Conservation (phyloP, 73 alveolate species). For the Uronychia binucleata region DNA sequence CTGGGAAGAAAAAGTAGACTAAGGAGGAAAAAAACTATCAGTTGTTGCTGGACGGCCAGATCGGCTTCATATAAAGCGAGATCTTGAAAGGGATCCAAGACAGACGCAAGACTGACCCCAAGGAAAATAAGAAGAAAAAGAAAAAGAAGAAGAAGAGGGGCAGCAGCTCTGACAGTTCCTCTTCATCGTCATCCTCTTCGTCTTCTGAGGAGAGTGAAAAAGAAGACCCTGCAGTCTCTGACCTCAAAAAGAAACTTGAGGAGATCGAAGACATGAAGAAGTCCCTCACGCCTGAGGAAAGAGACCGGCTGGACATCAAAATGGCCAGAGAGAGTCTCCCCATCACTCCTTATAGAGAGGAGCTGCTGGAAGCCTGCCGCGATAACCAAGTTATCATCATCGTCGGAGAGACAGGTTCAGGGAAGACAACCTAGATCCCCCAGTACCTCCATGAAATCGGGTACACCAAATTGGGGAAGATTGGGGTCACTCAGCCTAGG, state of each 20-base stretch:
- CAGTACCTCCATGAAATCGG: constrained; percentile 98
- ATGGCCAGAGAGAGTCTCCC: constrained; percentile 78
- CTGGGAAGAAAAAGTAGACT: constrained; percentile 27
- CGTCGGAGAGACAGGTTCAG: constrained; percentile 99
- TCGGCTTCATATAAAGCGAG: constrained; percentile 83
- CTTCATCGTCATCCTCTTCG: constrained; percentile 18
- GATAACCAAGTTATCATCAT: constrained; percentile 89
- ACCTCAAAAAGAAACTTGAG: constrained; percentile 42
- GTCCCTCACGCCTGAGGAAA: constrained; percentile 34
- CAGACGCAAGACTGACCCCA: no score
- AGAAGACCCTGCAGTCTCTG: constrained; percentile 18
- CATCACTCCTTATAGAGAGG: constrained; percentile 84
- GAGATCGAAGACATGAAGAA: constrained; percentile 42
- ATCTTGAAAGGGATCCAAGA: constrained; percentile 15
- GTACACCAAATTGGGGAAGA: constrained; percentile 93
- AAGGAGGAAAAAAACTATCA: constrained; percentile 78
- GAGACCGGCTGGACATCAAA: constrained; percentile 37
- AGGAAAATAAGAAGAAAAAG: constrained; percentile 42
- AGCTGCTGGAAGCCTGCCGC: constrained; percentile 81
- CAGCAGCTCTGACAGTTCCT: constrained; percentile 50
- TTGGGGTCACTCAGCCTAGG: constrained; percentile 99
- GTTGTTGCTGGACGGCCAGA: constrained; percentile 87
- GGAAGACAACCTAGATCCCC: constrained; percentile 97
- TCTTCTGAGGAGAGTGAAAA: constrained; percentile 48
- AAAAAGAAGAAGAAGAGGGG: constrained; percentile 54